Evolutionary conservation across 768 basidiomycete species (phyloP), one percentile per base, ranked within the genome.

Genomic region (Hirschioporus abietinus): DNA sequence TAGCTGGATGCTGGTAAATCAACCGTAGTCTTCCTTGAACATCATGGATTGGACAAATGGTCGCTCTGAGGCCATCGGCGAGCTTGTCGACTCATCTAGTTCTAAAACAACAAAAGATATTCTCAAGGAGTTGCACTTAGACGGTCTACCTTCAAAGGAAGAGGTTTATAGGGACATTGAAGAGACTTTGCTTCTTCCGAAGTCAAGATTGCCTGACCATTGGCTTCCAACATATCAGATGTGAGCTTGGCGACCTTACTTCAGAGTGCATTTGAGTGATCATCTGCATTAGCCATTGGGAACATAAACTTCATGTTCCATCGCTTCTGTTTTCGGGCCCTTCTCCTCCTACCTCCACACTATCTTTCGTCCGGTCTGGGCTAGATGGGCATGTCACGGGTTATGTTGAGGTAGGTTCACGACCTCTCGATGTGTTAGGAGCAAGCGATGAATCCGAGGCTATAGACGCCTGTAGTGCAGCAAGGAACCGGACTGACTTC

Each of bases 151-250:
- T 9, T 82, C 87, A 52, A 80, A 78, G 60, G 84, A 88, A 58
- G 78, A 84, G 69, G 81, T 94, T 20, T 82, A 88, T 73, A 79
- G 75, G 64, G 84, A 90, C 67, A 87, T 98, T 65, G 93, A 96
- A 74, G 80, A 87, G 68, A 86, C 86, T 67, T 78, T 96, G 25
- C 80, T 96, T 35, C 78, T 88, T 24, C 94, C 94, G 2, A 86
- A 85, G 61, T 80, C 82, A 59, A 81, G 76, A 35, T 77, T 96
- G 23, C 91, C 89, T 1, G 78, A 81, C 8, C 87, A 91, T 67
- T 91, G 90, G 86, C 80, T 96, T 63, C 82, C 88, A 64, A 83
- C 82, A 35, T 95, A 95, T 78, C 95, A 96, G 83, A 81, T 90
- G 96, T 96, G 78, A 70, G 87, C 71, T 64, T 64, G 7, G 20